A percentile compares a stretch with the other conserved stretches of the same genome.
Evolutionary conservation across 495 filamentous ascomycete genomes (phyloP).

Genomic region (Baudoinia panamericana): DNA sequence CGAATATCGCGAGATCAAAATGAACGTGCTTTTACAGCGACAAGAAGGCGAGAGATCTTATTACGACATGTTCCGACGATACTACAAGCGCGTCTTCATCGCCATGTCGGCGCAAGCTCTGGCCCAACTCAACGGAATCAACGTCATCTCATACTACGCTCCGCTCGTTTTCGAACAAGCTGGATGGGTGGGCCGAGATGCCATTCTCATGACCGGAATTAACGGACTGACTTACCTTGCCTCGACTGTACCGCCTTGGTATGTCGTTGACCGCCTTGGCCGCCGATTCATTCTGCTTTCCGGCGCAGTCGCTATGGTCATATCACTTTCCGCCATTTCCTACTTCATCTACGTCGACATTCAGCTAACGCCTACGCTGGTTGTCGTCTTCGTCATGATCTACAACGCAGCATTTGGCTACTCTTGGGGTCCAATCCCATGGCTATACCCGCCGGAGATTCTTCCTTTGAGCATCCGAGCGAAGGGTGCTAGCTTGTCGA

Average conservation of each 20-base stretch:
- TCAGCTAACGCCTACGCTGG: constrained; percentile 58
- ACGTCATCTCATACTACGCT: constrained; percentile 98
- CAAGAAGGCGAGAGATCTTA: constrained; percentile 92
- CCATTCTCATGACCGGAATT: constrained; percentile 94
- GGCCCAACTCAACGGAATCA: constrained; percentile 95
- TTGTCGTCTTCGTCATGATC: constrained; percentile 91
- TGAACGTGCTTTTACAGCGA: constrained; percentile 83
- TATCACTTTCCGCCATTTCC: constrained; percentile 82
- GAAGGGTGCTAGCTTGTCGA: constrained; percentile 93
- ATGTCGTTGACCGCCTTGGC: constrained; percentile 87
- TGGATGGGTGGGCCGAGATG: constrained; percentile 78
- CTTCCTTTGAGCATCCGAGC: constrained; percentile 91
- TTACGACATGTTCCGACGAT: constrained; percentile 86
- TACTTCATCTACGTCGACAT: constrained; percentile 92
- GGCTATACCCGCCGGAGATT: constrained; percentile 97
- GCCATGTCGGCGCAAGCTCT: constrained; percentile 97
- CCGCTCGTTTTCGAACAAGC: constrained; percentile 93
- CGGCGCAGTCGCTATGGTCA: constrained; percentile 78
- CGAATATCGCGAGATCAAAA: constrained; percentile 97
- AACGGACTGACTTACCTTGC: constrained; percentile 84
- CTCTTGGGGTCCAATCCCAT: constrained; percentile 97
- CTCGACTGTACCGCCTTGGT: constrained; percentile 93
- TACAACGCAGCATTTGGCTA: constrained; percentile 97
- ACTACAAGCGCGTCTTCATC: constrained; percentile 85
- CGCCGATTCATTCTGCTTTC: constrained; percentile 80